These are phyloP conservation scores for Trichoderma polysporum DNA, from an alignment of 2,329 filamentous ascomycete genomes.

Conservation along the genomic window DNA sequence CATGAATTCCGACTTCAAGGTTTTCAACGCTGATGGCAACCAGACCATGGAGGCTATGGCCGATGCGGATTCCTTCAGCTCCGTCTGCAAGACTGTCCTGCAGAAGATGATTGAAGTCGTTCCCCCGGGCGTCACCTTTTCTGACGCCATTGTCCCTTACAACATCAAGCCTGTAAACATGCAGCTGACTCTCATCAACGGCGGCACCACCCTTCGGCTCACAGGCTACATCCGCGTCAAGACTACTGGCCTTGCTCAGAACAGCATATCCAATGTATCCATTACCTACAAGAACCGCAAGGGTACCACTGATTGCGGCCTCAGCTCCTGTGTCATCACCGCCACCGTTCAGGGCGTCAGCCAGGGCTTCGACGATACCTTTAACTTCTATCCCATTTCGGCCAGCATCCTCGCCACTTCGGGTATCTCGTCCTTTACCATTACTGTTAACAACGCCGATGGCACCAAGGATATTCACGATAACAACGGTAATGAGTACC, in stretches of 20 bases:
- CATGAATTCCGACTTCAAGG: slow-evolving; percentile 54
- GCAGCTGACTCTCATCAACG: slow-evolving; percentile 53
- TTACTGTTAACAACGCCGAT: slow-evolving; percentile 49
- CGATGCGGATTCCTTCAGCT: slow-evolving; percentile 45
- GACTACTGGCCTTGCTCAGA: slow-evolving; percentile 47
- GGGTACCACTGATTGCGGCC: slow-evolving; percentile 48
- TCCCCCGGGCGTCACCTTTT: slow-evolving; percentile 50
- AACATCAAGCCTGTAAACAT: slow-evolving; percentile 59
- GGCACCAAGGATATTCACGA: slow-evolving; percentile 49
- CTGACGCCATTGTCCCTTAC: slow-evolving; percentile 55
- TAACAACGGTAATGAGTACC: slow-evolving; percentile 59
- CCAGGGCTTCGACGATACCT: slow-evolving; percentile 60
- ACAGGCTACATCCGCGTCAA: slow-evolving; percentile 58
- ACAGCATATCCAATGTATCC: slow-evolving; percentile 47
- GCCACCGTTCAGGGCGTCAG: slow-evolving; percentile 48
- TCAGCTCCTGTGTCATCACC: slow-evolving; percentile 44
- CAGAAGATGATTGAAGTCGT: slow-evolving; percentile 64
- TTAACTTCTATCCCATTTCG: slow-evolving; percentile 53
- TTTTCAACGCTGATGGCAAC: slow-evolving; percentile 57
- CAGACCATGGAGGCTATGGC: slow-evolving; percentile 52
- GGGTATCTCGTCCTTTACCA: slow-evolving; percentile 61
- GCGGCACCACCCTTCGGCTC: slow-evolving; percentile 49
- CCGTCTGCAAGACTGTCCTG: slow-evolving; percentile 50
- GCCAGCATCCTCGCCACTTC: slow-evolving; percentile 54
- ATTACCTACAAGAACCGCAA: slow-evolving; percentile 57